Percentiles rank a stretch among this genome's conserved stretches.
Evolutionary conservation across 352 stramenopile genomes (phyloP).

Genomic region (Phytophthora sansomeana): DNA sequence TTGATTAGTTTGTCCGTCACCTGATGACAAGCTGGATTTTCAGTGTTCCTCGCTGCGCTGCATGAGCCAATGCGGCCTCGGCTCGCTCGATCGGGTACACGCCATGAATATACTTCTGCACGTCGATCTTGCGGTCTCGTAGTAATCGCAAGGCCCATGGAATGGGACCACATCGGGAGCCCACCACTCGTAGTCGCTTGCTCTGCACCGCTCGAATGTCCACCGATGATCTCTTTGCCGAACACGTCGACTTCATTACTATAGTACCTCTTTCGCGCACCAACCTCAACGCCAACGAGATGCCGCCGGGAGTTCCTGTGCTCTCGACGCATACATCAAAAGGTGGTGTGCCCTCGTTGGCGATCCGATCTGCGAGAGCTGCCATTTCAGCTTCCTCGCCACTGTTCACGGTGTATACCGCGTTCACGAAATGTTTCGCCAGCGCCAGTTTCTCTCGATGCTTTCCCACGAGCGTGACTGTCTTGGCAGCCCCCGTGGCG

Average conservation of each 20-base stretch:
- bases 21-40: constrained; percentile 73
- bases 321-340: constrained; percentile 80
- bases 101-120: constrained; percentile 74
- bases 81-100: constrained; percentile 66
- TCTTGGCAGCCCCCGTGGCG: constrained; percentile 34
- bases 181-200: constrained; percentile 62
- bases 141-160: constrained; percentile 63
- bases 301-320: constrained; percentile 57
- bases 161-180: constrained; percentile 76
- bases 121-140: constrained; percentile 52
- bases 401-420: constrained; percentile 36
- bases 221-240: constrained; percentile 42
- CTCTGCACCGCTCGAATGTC: constrained; percentile 36
- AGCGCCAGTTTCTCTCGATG: constrained; percentile 66
- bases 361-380: constrained; percentile 31
- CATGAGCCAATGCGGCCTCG: constrained; percentile 56
- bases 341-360: constrained; percentile 14
- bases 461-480: constrained; percentile 64
- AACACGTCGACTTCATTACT: constrained; percentile 67
- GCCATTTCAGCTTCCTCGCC: constrained; percentile 32
- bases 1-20: constrained; percentile 21
- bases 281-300: constrained; percentile 52
- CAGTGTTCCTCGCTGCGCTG: constrained; percentile 51
- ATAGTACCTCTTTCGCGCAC: constrained; percentile 45
- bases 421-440: constrained; percentile 52